Percentiles rank a stretch among this genome's conserved stretches.
Conservation (phyloP, 768 basidiomycete genomes). For the Rossbeevera mucosa region DNA sequence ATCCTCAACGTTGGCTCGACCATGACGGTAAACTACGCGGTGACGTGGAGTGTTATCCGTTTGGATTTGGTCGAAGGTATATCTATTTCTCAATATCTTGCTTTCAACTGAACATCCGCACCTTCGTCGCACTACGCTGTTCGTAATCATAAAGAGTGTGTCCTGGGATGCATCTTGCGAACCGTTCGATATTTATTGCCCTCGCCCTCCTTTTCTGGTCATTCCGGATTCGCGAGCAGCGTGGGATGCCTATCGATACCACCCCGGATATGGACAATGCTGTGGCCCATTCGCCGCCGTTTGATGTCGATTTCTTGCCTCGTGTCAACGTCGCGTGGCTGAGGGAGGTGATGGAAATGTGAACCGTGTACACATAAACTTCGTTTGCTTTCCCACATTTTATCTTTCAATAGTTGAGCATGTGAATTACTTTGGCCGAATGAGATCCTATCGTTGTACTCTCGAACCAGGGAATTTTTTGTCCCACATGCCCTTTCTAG, state of each 20-base stretch:
- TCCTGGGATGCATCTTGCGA: slow-evolving; percentile 55
- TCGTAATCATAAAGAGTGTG: slow-evolving; percentile 42
- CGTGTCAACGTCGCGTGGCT: slow-evolving; percentile 23
- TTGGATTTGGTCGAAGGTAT: slow-evolving; percentile 49
- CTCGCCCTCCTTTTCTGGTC: slow-evolving; percentile 60
- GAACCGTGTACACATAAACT: not conserved
- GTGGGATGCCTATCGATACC: slow-evolving; percentile 49
- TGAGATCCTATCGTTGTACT: not conserved
- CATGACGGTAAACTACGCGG: slow-evolving; percentile 40
- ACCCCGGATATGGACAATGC: slow-evolving; percentile 48
- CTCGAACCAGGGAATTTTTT: no score
- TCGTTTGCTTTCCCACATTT: not conserved
- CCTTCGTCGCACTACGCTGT: no score
- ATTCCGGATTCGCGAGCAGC: slow-evolving; percentile 48
- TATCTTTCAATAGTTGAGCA: not conserved
- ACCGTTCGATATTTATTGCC: slow-evolving; percentile 52
- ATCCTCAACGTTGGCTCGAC: slow-evolving; percentile 54
- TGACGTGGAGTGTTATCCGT: slow-evolving; percentile 45
- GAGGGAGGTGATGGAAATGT: slow-evolving; percentile 11
- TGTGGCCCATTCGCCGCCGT: slow-evolving; percentile 53
- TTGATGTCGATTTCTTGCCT: slow-evolving; percentile 52
- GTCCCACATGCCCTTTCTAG: no score
- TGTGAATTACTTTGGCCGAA: not conserved
- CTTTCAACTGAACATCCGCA: no score
- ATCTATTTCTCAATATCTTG: not conserved